Evolutionary conservation across 176 grass and related monocot species (phyloP).

Genomic region (Oryza nivara): DNA sequence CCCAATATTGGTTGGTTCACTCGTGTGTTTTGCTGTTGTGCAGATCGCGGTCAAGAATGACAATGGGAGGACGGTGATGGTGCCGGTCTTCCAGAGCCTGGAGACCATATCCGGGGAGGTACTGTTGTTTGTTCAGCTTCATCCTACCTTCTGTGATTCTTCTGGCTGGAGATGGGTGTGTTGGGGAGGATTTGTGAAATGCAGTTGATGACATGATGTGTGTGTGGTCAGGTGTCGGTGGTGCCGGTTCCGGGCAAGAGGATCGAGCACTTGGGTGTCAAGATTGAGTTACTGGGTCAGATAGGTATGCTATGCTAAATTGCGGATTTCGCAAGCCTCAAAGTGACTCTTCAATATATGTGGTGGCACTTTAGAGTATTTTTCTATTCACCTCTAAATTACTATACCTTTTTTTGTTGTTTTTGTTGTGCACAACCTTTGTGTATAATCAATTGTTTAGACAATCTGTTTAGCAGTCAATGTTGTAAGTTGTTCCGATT

Average conservation of each 20-base stretch:
- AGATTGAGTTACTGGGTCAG: constrained; percentile 80
- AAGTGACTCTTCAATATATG: neutral
- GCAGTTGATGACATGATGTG: neutral
- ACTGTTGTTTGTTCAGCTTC: neutral
- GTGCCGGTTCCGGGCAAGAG: constrained; percentile 80
- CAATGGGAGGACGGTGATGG: constrained; percentile 67
- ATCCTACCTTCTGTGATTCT: neutral
- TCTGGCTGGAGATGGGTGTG: neutral
- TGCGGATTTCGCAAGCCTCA: neutral
- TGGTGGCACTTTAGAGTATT: too few relatives aligned
- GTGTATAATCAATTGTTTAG: neutral
- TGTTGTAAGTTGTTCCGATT: neutral
- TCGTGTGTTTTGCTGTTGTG: constrained; percentile 23
- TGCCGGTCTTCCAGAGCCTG: constrained; percentile 81
- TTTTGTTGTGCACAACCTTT: neutral
- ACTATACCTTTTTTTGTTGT: too few relatives aligned
- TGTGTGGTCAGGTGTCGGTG: constrained; percentile 58
- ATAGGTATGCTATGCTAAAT: constrained; percentile 60
- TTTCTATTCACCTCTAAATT: too few relatives aligned
- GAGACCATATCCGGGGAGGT: constrained; percentile 80
- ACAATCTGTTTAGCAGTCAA: neutral
- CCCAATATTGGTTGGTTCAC: neutral
- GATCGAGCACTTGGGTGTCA: constrained; percentile 80
- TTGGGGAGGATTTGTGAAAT: constrained; percentile 1
- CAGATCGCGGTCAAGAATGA: constrained; percentile 81